These are phyloP conservation scores for Ganoderma multipileum DNA, from an alignment of 1,284 basidiomycete species.

Conservation along the genomic window DNA sequence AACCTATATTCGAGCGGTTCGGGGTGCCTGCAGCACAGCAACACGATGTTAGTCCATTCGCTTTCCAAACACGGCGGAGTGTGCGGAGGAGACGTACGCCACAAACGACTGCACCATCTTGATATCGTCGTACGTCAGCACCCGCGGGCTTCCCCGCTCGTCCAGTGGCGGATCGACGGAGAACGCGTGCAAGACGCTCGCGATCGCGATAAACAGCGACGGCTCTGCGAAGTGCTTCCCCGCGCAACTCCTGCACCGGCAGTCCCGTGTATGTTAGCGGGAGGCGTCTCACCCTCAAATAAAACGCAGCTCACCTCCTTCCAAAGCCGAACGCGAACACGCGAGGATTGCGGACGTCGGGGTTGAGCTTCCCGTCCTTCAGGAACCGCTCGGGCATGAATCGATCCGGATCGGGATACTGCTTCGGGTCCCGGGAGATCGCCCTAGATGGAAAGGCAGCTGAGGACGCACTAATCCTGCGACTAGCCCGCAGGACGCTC, in stretches of 20 bases:
- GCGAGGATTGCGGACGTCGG: conserved; percentile 13
- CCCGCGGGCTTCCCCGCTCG: conserved; percentile 9
- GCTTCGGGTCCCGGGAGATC: conserved; percentile 12
- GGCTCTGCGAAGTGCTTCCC: conserved; percentile 31
- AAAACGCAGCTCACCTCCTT: conserved; percentile 9
- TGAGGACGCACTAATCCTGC: neutral
- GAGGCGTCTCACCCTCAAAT: neutral
- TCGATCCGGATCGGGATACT: conserved; percentile 24
- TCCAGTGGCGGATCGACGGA: conserved; percentile 23
- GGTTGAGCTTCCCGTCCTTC: conserved; percentile 21
- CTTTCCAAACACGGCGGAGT: neutral
- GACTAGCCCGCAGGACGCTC: neutral
- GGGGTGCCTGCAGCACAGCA: neutral
- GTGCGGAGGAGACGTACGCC: neutral
- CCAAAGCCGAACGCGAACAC: conserved; percentile 33
- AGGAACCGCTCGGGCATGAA: conserved; percentile 31
- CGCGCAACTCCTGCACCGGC: conserved; percentile 26
- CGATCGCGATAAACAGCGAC: conserved; percentile 32
- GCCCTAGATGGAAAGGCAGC: conserved; percentile 16
- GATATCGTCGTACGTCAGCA: conserved; percentile 3
- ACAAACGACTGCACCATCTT: conserved; percentile 8
- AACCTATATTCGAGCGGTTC: conserved; percentile 2
- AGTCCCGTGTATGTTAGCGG: neutral
- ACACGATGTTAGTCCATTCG: neutral
- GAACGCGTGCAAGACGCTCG: conserved; percentile 29